Percentiles rank a stretch among this genome's conserved stretches.
phyloP scores from a whole-genome alignment of 805 yeast species.

The Suhomyces kilbournensis region DNA sequence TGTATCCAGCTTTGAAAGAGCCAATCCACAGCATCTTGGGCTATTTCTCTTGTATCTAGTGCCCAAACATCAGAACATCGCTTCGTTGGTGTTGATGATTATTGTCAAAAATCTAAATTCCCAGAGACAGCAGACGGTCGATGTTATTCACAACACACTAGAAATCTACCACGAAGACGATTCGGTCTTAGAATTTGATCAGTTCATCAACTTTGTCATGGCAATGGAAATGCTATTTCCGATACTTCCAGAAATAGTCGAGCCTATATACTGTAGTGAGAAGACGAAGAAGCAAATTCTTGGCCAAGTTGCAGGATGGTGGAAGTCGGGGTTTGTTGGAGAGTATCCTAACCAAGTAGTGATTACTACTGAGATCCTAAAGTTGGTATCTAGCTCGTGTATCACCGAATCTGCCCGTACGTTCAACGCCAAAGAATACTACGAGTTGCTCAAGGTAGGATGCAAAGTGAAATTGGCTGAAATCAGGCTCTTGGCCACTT shows the following conservation, averaged over 20 bases:
- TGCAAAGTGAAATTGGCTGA: constrained; percentile 14
- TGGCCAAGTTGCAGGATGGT: not conserved
- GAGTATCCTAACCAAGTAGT: constrained; percentile 5
- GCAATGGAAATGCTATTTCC: constrained; percentile 27
- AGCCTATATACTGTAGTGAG: constrained; percentile 20
- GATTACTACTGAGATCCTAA: constrained; percentile 13
- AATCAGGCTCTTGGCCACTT: constrained; percentile 35
- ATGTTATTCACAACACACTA: constrained; percentile 19
- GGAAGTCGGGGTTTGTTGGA: not conserved
- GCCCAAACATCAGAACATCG: constrained; percentile 14
- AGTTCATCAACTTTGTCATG: constrained; percentile 20
- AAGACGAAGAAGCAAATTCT: constrained; percentile 15
- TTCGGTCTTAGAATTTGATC: constrained; percentile 3
- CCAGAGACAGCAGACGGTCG: constrained; percentile 12
- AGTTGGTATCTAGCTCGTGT: constrained; percentile 37
- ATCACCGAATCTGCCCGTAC: constrained; percentile 49
- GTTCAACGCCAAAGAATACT: constrained; percentile 45
- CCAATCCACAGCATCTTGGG: constrained; percentile 19
- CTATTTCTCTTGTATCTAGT: constrained; percentile 17
- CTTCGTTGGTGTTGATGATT: constrained; percentile 18
- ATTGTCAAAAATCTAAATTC: constrained; percentile 19
- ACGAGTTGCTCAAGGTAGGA: constrained; percentile 38
- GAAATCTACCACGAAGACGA: constrained; percentile 16
- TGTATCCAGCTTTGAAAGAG: constrained; percentile 16
- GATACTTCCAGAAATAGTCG: constrained; percentile 21